A percentile compares a stretch with the other conserved stretches of the same genome.
Conservation (phyloP, 768 basidiomycete genomes). For the Crucibulum laeve region DNA sequence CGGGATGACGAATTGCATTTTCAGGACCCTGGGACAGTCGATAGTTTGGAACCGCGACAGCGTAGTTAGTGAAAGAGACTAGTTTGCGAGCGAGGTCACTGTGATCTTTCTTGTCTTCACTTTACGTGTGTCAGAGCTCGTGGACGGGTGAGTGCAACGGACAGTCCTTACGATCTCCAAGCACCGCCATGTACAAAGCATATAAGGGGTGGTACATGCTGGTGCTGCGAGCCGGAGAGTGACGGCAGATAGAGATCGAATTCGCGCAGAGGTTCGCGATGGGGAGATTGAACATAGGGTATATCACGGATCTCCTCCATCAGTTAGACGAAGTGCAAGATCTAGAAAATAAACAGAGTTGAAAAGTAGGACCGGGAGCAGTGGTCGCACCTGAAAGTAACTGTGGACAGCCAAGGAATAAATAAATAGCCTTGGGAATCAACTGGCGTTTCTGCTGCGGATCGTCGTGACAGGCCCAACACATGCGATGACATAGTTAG, state of each 20-base stretch:
- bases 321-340: background rate
- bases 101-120: slow-evolving; percentile 72
- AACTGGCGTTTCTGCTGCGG: too few species aligned
- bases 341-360: too few species aligned
- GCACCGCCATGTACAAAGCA: slow-evolving; percentile 84
- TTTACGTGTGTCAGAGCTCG: slow-evolving; percentile 20
- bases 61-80: slow-evolving; percentile 26
- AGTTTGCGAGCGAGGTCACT: slow-evolving; percentile 48
- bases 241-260: slow-evolving; percentile 54
- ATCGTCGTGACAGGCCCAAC: background rate
- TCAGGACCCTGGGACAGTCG: slow-evolving; percentile 54
- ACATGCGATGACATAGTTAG: slow-evolving; percentile 5
- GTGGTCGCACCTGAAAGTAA: background rate
- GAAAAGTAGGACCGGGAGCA: background rate
- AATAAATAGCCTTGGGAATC: background rate
- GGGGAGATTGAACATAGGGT: slow-evolving; percentile 28
- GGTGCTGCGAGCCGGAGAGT: background rate
- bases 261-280: slow-evolving; percentile 28
- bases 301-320: slow-evolving; percentile 28
- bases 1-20: slow-evolving; percentile 55
- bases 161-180: slow-evolving; percentile 62
- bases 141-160: slow-evolving; percentile 1
- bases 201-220: slow-evolving; percentile 35
- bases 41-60: slow-evolving; percentile 74
- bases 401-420: background rate